These are phyloP conservation scores for Lactarius vividus DNA, from an alignment of 768 basidiomycete species.

Conservation along the genomic window DNA sequence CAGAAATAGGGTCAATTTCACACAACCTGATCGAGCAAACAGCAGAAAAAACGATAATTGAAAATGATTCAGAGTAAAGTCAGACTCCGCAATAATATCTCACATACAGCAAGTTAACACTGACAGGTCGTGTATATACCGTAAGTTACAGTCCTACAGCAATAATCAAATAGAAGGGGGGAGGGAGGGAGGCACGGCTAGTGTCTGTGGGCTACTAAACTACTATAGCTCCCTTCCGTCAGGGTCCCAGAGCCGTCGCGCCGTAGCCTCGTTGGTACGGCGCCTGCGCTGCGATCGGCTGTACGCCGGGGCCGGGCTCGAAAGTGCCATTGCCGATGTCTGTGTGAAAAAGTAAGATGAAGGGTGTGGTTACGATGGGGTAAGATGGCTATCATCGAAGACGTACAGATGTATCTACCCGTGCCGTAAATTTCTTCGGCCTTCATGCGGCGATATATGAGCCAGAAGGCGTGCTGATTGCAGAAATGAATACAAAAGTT, in stretches of 20 bases:
- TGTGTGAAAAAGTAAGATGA: conserved; percentile 13
- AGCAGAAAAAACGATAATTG: no score
- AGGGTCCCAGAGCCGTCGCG: not conserved
- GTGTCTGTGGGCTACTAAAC: not conserved
- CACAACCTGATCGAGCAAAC: not conserved
- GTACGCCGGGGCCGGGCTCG: not conserved
- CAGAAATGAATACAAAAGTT: not conserved
- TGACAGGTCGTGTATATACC: not conserved
- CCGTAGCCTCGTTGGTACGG: conserved; percentile 17
- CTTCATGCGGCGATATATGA: conserved; percentile 87
- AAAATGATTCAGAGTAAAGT: not conserved
- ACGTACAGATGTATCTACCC: conserved; percentile 76
- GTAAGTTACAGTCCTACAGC: no score
- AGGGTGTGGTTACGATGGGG: not conserved
- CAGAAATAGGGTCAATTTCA: not conserved
- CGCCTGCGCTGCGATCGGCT: conserved; percentile 8
- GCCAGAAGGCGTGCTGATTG: conserved; percentile 78
- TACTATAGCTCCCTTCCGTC: not conserved
- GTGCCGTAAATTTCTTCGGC: conserved; percentile 79
- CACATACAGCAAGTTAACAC: not conserved
- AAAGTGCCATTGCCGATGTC: conserved; percentile 36
- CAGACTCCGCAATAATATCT: not conserved
- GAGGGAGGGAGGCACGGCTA: not conserved
- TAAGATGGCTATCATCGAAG: not conserved
- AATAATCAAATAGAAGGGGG: no score